These are phyloP conservation scores for Salvia splendens DNA, from an alignment of 257 asterid genomes.

Conservation along the genomic window DNA sequence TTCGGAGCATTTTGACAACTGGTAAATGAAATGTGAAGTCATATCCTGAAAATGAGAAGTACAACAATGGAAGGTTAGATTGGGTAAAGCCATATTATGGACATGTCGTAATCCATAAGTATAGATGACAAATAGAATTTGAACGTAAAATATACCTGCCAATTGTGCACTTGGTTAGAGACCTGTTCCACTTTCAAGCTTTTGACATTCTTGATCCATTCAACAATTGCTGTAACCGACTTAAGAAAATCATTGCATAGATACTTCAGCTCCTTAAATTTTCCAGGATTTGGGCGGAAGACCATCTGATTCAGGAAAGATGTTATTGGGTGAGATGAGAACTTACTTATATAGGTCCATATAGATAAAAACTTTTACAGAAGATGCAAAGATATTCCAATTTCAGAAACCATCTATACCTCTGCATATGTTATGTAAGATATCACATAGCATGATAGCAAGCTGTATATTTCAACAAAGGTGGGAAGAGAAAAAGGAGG, in stretches of 20 bases:
- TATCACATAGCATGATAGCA: too few relatives aligned
- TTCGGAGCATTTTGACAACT: slow-evolving; percentile 58
- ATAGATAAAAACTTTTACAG: background rate
- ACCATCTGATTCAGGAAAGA: slow-evolving; percentile 51
- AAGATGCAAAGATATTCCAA: background rate
- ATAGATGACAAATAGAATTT: slow-evolving; percentile 1
- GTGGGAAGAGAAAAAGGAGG: too few relatives aligned
- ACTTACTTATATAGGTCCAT: slow-evolving; percentile 7
- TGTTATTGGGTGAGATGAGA: slow-evolving; percentile 20
- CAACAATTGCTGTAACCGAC: slow-evolving; percentile 42
- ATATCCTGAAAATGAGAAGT: slow-evolving; percentile 52
- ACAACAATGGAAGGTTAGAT: slow-evolving; percentile 22
- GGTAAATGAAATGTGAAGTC: slow-evolving; percentile 59
- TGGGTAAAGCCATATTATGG: slow-evolving; percentile 11
- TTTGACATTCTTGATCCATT: slow-evolving; percentile 46
- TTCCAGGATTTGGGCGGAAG: slow-evolving; percentile 72
- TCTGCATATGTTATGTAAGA: slow-evolving; percentile 13
- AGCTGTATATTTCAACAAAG: too few relatives aligned
- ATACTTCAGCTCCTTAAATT: slow-evolving; percentile 59
- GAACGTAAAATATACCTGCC: slow-evolving; percentile 63
- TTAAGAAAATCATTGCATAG: slow-evolving; percentile 55
- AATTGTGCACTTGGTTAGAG: slow-evolving; percentile 52
- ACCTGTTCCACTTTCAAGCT: slow-evolving; percentile 39
- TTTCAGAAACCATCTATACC: background rate
- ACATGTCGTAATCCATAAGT: slow-evolving; percentile 8